A percentile compares a stretch with the other conserved stretches of the same genome.
Conservation (phyloP, 495 filamentous ascomycete species). For the Copromyces sp. region DNA sequence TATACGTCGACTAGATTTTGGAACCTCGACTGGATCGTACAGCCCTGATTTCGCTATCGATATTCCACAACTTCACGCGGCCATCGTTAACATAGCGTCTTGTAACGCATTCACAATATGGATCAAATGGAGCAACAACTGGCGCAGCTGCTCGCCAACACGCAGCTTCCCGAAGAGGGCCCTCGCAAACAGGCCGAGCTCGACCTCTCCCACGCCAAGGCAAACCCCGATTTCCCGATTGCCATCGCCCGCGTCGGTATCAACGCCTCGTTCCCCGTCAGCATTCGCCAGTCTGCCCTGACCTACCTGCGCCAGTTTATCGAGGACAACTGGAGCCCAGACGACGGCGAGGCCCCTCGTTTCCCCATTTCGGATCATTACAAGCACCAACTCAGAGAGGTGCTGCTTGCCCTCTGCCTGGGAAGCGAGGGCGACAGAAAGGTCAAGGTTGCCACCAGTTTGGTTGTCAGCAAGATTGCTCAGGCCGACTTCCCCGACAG, state of each 20-base stretch:
- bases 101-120: not conserved
- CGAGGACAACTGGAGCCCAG: conserved; percentile 59
- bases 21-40: not conserved
- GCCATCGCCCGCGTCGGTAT: conserved; percentile 69
- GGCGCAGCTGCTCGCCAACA: conserved; percentile 66
- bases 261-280: conserved; percentile 55
- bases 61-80: not conserved
- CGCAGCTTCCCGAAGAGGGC: conserved; percentile 57
- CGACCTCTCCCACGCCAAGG: conserved; percentile 56
- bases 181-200: conserved; percentile 72
- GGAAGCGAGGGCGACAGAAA: conserved; percentile 66
- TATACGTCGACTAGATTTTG: not conserved
- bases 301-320: conserved; percentile 74
- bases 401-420: conserved; percentile 68
- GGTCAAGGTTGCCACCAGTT: conserved; percentile 72
- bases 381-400: conserved; percentile 60
- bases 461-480: conserved; percentile 93
- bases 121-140: conserved; percentile 73
- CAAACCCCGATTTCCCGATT: conserved; percentile 59
- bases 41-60: not conserved
- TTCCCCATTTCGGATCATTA: conserved; percentile 55
- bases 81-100: not conserved
- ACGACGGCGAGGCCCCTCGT: conserved; percentile 52
- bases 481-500: conserved; percentile 85
- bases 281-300: conserved; percentile 74